Percentiles rank a stretch among this genome's conserved stretches.
These are phyloP conservation scores for Colletotrichum caudatum DNA, from an alignment of 2,329 filamentous ascomycete genomes.

Conservation along the genomic window DNA sequence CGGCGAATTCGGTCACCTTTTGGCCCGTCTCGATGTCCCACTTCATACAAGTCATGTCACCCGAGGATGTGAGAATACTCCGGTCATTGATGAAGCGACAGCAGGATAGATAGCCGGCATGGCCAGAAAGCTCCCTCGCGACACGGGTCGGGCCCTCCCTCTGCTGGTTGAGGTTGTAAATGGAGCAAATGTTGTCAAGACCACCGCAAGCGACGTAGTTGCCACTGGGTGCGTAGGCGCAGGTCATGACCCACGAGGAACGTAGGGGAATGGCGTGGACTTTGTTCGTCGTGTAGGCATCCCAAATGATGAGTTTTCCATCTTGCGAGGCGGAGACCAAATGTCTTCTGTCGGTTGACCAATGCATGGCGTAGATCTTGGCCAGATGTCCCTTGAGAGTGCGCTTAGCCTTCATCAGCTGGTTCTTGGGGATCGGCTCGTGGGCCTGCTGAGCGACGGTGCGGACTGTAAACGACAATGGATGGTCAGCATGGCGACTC, in stretches of 20 bases:
- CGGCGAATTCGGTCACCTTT: slow-evolving; percentile 97
- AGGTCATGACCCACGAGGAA: slow-evolving; percentile 99
- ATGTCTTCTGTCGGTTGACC: slow-evolving; percentile 97
- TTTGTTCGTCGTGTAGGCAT: slow-evolving; percentile 99
- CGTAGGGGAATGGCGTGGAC: slow-evolving; percentile 97
- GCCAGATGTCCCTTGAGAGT: slow-evolving; percentile 97
- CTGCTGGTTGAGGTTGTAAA: slow-evolving; percentile 96
- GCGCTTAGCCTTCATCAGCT: slow-evolving; percentile 96
- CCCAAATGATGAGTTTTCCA: slow-evolving; percentile 99
- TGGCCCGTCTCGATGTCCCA: slow-evolving; percentile 99
- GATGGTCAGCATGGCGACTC: slow-evolving; percentile 43
- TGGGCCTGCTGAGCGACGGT: slow-evolving; percentile 93
- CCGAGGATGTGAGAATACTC: slow-evolving; percentile 96
- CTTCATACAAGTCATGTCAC: slow-evolving; percentile 99
- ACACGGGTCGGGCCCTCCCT: slow-evolving; percentile 97
- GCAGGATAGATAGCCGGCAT: slow-evolving; percentile 97
- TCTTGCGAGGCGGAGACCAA: slow-evolving; percentile 98
- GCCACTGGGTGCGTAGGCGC: slow-evolving; percentile 96
- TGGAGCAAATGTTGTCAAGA: slow-evolving; percentile 99
- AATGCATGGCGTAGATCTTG: slow-evolving; percentile 99
- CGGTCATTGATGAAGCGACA: slow-evolving; percentile 99
- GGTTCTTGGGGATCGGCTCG: slow-evolving; percentile 89
- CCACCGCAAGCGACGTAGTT: slow-evolving; percentile 99
- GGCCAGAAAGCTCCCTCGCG: slow-evolving; percentile 93
- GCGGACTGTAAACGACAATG: slow-evolving; percentile 72